Percentiles rank a stretch among this genome's conserved stretches.
Evolutionary conservation across 345 rosid species (phyloP).

Genomic region (Arabis alpina): DNA sequence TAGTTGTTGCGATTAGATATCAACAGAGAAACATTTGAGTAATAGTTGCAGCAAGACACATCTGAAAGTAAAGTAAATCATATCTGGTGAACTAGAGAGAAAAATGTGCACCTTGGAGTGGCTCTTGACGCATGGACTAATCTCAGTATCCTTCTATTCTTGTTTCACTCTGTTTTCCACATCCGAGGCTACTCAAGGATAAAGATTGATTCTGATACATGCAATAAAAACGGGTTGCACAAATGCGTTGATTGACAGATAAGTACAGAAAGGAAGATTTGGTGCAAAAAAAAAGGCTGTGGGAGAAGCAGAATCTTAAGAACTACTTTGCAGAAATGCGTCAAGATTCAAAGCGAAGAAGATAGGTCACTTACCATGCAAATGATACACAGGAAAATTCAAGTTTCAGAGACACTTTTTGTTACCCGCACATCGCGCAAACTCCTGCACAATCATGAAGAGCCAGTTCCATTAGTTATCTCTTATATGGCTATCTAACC

Average conservation of each 20-base stretch:
- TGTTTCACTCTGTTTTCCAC: not conserved
- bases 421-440: constrained; percentile 92
- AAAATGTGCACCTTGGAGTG: constrained; percentile 55
- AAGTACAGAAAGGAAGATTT: constrained; percentile 79
- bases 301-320: constrained; percentile 82
- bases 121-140: constrained; percentile 74
- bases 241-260: constrained; percentile 47
- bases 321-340: constrained; percentile 76
- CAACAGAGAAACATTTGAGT: constrained; percentile 3
- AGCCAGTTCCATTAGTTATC: constrained; percentile 14
- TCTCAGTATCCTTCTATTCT: constrained; percentile 54
- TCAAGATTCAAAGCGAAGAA: constrained; percentile 84
- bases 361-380: constrained; percentile 52
- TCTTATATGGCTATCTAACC: not conserved
- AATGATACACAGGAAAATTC: constrained; percentile 9
- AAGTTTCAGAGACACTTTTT: constrained; percentile 31
- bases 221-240: not conserved
- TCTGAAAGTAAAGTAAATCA: constrained; percentile 19
- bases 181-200: not conserved
- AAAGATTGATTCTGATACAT: not conserved
- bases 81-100: constrained; percentile 12
- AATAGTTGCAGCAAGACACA: constrained; percentile 14
- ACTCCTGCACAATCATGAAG: constrained; percentile 61
- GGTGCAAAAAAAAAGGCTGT: constrained; percentile 62
- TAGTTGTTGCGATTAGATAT: constrained; percentile 18